phyloP scores from a whole-genome alignment of 2,329 filamentous ascomycete species.

The Penicillium sp. region DNA sequence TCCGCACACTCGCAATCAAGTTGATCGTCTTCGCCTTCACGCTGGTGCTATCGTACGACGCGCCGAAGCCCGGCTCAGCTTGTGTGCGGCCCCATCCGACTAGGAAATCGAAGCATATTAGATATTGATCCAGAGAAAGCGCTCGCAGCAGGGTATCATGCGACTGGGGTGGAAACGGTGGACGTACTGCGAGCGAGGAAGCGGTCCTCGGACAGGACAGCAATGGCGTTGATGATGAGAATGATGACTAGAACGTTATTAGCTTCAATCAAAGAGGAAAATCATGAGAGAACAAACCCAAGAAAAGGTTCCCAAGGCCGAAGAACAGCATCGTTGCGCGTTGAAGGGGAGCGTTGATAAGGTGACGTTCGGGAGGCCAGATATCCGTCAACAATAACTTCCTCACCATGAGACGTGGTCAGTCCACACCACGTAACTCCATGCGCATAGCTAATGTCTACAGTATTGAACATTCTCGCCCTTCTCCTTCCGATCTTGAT shows the following conservation, averaged over 20 bases:
- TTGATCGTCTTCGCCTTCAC: slow-evolving; percentile 84
- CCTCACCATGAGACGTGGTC: slow-evolving; percentile 22
- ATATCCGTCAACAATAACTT: slow-evolving; percentile 23
- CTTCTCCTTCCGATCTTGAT: slow-evolving; percentile 60
- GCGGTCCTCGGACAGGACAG: slow-evolving; percentile 88
- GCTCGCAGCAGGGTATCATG: neutral
- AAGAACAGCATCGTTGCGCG: slow-evolving; percentile 61
- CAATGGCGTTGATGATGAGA: slow-evolving; percentile 89
- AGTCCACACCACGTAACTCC: slow-evolving; percentile 6
- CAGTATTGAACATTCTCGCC: slow-evolving; percentile 43
- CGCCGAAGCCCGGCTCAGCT: slow-evolving; percentile 71
- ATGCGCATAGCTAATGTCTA: neutral
- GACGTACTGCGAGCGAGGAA: slow-evolving; percentile 73
- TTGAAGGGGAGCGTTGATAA: slow-evolving; percentile 14
- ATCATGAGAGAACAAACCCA: slow-evolving; percentile 49
- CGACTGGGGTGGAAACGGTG: slow-evolving; percentile 1
- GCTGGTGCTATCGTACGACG: slow-evolving; percentile 65
- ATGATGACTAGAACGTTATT: slow-evolving; percentile 57
- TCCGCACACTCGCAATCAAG: slow-evolving; percentile 83
- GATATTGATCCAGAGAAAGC: neutral
- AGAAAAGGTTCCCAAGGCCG: slow-evolving; percentile 66
- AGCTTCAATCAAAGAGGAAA: neutral
- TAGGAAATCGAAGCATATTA: slow-evolving; percentile 33
- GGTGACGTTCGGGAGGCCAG: slow-evolving; percentile 27
- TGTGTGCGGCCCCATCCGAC: slow-evolving; percentile 70